Evolutionary conservation across 2,329 filamentous ascomycete species (phyloP).

Genomic region (Hansfordia pulvinata): DNA sequence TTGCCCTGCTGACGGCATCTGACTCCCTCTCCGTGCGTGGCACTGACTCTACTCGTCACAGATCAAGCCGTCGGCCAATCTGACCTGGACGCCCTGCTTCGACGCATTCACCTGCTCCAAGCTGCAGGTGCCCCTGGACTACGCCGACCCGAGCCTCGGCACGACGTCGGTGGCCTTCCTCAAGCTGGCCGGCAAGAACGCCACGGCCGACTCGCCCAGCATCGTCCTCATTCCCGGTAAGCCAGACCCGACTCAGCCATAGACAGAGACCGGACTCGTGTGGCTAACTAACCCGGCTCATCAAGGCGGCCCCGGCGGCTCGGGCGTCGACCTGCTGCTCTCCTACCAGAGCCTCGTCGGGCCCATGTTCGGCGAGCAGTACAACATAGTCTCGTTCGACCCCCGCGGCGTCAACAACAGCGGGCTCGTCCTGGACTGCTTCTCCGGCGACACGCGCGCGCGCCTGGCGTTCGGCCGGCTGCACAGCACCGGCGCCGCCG

Average conservation of each 20-base stretch:
- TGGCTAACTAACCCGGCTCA: slow-evolving; percentile 5
- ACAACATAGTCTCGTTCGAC: slow-evolving; percentile 26
- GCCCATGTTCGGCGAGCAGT: slow-evolving; percentile 21
- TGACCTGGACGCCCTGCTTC: slow-evolving; percentile 18
- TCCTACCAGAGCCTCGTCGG: slow-evolving; percentile 6
- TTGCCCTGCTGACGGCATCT: not conserved
- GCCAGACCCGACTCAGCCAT: slow-evolving; percentile 2
- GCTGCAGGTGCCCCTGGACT: slow-evolving; percentile 17
- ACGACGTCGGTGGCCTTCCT: slow-evolving; percentile 16
- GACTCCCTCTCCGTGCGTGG: too few relatives aligned
- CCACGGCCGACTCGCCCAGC: slow-evolving; percentile 12
- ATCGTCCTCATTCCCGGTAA: slow-evolving; percentile 15
- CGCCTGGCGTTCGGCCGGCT: slow-evolving; percentile 11
- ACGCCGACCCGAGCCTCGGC: slow-evolving; percentile 12
- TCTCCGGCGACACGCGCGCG: slow-evolving; percentile 14
- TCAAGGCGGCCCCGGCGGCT: slow-evolving; percentile 23
- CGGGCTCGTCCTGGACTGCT: slow-evolving; percentile 14
- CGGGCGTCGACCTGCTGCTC: slow-evolving; percentile 18
- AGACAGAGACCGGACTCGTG: slow-evolving; percentile 1
- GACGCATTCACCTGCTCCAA: slow-evolving; percentile 15
- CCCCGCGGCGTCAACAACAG: slow-evolving; percentile 24
- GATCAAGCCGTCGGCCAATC: slow-evolving; percentile 16
- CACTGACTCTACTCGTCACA: slow-evolving; percentile 5
- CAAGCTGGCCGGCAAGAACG: slow-evolving; percentile 16
- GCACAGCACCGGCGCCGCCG: slow-evolving; percentile 13